Conservation (phyloP, 257 asterid species). For the Ilex aquifolium region DNA sequence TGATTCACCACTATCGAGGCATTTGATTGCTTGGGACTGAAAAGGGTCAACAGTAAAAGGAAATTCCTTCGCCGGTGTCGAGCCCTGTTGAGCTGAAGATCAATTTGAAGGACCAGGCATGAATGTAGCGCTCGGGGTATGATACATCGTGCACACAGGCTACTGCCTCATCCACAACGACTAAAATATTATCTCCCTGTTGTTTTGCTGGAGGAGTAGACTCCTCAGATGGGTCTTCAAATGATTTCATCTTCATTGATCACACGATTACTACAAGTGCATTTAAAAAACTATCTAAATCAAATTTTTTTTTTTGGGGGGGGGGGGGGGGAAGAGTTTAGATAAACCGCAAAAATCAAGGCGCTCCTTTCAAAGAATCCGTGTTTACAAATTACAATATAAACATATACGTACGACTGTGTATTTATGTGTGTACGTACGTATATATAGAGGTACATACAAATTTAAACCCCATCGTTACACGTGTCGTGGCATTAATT, state of each 20-base stretch:
- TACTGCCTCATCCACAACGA: constrained; percentile 43
- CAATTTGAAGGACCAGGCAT: constrained; percentile 30
- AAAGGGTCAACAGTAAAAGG: constrained; percentile 82
- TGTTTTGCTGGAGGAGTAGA: constrained; percentile 50
- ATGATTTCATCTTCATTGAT: constrained; percentile 64
- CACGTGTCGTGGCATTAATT: too few relatives aligned
- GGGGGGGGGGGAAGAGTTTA: too few relatives aligned
- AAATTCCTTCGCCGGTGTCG: constrained; percentile 74
- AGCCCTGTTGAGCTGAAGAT: constrained; percentile 9
- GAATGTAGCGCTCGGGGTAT: constrained; percentile 67
- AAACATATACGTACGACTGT: too few relatives aligned
- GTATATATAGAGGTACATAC: too few relatives aligned
- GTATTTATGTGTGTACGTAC: too few relatives aligned
- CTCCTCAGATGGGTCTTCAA: constrained; percentile 36
- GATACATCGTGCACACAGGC: constrained; percentile 87
- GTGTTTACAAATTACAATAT: too few relatives aligned
- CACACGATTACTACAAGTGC: constrained; percentile 39
- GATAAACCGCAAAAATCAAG: too few relatives aligned
- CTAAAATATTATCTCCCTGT: constrained; percentile 32
- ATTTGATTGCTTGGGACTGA: constrained; percentile 83
- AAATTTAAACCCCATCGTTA: too few relatives aligned
- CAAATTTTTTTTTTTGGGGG: too few relatives aligned
- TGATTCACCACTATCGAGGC: constrained; percentile 75
- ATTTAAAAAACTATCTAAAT: too few relatives aligned
- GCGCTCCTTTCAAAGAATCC: too few relatives aligned